Evolutionary conservation across 2,329 filamentous ascomycete species (phyloP).

Genomic region (Lasiodiplodia hormozganensis): DNA sequence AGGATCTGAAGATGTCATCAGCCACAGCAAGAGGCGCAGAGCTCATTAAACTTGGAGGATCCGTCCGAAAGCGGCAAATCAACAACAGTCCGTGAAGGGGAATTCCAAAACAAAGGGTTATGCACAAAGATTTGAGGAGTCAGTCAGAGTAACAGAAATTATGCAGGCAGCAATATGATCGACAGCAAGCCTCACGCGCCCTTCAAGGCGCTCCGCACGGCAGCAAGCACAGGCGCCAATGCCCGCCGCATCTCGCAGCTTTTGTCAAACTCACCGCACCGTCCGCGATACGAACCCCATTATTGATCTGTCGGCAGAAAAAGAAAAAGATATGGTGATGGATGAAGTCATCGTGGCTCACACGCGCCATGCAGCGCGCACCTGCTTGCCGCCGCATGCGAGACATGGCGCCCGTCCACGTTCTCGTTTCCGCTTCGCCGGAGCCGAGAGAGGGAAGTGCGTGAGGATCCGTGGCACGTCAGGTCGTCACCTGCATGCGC

Average conservation of each 20-base stretch:
- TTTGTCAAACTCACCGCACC: constrained; percentile 15
- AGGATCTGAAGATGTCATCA: background rate
- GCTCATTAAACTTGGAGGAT: background rate
- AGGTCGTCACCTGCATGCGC: constrained; percentile 10
- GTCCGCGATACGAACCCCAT: background rate
- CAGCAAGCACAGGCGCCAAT: background rate
- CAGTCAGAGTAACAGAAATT: background rate
- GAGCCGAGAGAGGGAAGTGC: constrained; percentile 16
- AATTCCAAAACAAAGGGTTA: constrained; percentile 12
- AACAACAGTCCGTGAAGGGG: constrained; percentile 1
- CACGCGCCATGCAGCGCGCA: background rate
- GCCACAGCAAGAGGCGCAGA: constrained; percentile 3
- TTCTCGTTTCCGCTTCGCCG: constrained; percentile 12
- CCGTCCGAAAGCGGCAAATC: background rate
- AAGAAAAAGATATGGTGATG: background rate
- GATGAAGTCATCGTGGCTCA: constrained; percentile 19
- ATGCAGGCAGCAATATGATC: constrained; percentile 17
- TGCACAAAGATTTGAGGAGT: background rate
- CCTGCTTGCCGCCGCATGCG: background rate
- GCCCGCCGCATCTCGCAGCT: background rate
- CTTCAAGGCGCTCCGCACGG: constrained; percentile 9
- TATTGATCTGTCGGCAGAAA: constrained; percentile 11
- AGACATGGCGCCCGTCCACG: constrained; percentile 13
- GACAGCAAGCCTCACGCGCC: constrained; percentile 10
- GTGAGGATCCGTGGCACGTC: constrained; percentile 7